Evolutionary conservation across 345 rosid species (phyloP).

Genomic region (Populus simonii): DNA sequence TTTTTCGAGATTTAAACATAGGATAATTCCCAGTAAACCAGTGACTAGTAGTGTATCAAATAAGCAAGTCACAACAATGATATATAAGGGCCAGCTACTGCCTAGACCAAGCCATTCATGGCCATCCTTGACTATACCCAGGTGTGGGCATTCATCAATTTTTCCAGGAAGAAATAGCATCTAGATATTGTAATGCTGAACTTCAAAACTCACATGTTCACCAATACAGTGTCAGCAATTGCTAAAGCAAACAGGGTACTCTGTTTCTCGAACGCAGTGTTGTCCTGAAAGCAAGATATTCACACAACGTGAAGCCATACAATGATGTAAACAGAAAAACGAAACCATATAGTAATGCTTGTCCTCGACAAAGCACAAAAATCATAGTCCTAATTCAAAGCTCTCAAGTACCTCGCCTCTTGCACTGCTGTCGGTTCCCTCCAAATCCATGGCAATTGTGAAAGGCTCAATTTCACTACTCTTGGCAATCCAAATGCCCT

Average conservation of each 20-base stretch:
- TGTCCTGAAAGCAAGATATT: constrained; percentile 48
- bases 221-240: constrained; percentile 16
- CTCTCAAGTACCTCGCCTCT: background rate
- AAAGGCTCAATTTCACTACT: constrained; percentile 61
- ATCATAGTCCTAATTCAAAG: background rate
- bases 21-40: background rate
- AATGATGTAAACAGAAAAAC: background rate
- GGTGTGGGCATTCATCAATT: background rate
- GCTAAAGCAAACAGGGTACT: constrained; percentile 53
- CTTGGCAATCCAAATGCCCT: background rate
- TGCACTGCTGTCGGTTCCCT: background rate
- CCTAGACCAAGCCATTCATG: background rate
- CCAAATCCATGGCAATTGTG: constrained; percentile 57
- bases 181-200: background rate
- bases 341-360: background rate
- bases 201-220: background rate
- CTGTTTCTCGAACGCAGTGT: constrained; percentile 75
- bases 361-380: background rate
- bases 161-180: background rate
- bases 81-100: background rate
- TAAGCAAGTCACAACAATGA: background rate
- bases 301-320: background rate
- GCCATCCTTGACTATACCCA: background rate
- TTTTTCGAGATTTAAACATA: too few relatives aligned
- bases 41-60: background rate